Evolutionary conservation across 495 filamentous ascomycete genomes (phyloP), one percentile per base, ranked within the genome.

Genomic region (Evansstolkia leycettana): DNA sequence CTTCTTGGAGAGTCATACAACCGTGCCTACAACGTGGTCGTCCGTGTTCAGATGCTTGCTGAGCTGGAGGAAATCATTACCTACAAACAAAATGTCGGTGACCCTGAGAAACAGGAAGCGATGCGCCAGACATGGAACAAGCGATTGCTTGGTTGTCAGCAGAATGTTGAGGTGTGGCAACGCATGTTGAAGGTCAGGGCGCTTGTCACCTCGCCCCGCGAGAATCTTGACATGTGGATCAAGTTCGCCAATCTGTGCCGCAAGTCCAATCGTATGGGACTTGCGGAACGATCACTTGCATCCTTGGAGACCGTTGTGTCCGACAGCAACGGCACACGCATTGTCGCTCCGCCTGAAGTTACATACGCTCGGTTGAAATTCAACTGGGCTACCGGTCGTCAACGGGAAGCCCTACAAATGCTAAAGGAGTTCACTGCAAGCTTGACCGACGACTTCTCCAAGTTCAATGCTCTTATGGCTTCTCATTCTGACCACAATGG

Each of bases 141-240:
- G 39, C 80, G 90, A 39, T 69, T 99, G 14, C 87, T 87, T 42
- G 90, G 90, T 14, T 94, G 90, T 44, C 89, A 96, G 54, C 79
- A 89, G 27, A 96, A 96, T 46, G 89, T 94, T 14, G 90, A 99
- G 46, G 87, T 95, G 6, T 99, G 90, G 90, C 87, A 94, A 52
- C 72, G 92, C 28, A 96, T 93, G 85, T 75, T 99, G 16, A 92
- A 94, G 53, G 83, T 96, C 25, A 74, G 92, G 40, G 83, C 83
- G 11, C 73, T 99, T 30, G 90, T 99, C 32, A 88, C 94, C 33
- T 73, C 72, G 8, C 87, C 90, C 3, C 76, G 72, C 18, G 88
- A 99, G 52, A 94, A 96, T 44, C 82, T 92, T 68, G 82, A 90
- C 48, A 96, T 96, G 86, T 93, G 83, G 71, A 95, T 96, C 63